Conservation (phyloP, 345 rosid genomes). For the Syzygium jambos region DNA sequence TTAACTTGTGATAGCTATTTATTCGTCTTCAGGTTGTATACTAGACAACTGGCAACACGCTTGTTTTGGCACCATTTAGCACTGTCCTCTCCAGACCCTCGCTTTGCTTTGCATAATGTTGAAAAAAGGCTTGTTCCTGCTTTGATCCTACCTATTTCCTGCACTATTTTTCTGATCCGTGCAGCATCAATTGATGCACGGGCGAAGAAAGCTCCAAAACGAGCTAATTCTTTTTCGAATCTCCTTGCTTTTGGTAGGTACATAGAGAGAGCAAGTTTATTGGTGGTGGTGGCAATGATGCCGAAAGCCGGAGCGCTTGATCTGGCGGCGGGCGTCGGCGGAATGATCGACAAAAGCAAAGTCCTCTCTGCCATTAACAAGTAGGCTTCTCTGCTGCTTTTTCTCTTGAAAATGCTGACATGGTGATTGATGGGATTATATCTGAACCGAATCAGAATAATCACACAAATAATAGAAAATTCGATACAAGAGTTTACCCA, state of each 20-base stretch:
- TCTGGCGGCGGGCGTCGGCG: constrained; percentile 89
- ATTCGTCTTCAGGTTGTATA: not conserved
- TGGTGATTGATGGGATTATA: not conserved
- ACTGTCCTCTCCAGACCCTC: not conserved
- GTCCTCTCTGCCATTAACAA: constrained; percentile 84
- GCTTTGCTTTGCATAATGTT: not conserved
- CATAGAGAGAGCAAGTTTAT: not conserved
- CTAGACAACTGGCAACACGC: not conserved
- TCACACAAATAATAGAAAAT: too few species aligned
- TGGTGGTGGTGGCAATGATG: constrained; percentile 10
- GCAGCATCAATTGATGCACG: not conserved
- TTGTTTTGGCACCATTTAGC: not conserved
- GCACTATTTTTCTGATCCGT: not conserved
- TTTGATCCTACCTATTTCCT: not conserved
- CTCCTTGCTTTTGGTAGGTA: not conserved
- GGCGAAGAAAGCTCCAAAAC: not conserved
- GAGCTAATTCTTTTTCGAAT: not conserved
- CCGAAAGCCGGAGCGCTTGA: constrained; percentile 60
- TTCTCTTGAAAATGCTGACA: not conserved
- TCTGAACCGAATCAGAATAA: too few species aligned
- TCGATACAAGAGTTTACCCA: too few species aligned
- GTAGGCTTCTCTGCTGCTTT: constrained; percentile 7
- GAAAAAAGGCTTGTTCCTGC: not conserved
- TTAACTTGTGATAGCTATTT: not conserved
- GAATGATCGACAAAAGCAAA: constrained; percentile 62